phyloP scores from a whole-genome alignment of 1,284 basidiomycete species.

The Irpex rosettiformis region DNA sequence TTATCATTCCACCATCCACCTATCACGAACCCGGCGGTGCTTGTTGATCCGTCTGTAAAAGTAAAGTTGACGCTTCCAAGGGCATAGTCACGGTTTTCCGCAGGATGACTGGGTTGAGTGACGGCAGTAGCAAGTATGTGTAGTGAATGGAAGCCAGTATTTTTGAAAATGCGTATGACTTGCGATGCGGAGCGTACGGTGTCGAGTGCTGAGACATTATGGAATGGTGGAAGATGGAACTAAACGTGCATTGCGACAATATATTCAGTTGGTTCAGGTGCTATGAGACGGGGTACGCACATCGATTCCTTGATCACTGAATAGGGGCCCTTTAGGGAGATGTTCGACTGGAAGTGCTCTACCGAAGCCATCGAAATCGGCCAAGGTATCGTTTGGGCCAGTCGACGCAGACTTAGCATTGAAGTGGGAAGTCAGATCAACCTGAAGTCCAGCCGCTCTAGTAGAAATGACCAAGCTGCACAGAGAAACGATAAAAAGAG shows the following conservation, averaged over 20 bases:
- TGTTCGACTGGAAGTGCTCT: constrained; percentile 18
- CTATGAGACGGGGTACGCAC: background rate
- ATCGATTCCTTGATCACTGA: constrained; percentile 17
- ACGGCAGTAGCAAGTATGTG: constrained; percentile 15
- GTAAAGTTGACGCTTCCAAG: constrained; percentile 12
- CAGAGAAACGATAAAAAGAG: background rate
- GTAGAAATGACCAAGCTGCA: background rate
- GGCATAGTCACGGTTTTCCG: background rate
- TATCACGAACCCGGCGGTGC: constrained; percentile 20
- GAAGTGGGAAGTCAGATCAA: constrained; percentile 14
- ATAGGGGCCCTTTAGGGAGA: constrained; percentile 11
- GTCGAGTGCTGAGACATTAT: constrained; percentile 13
- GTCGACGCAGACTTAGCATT: constrained; percentile 18
- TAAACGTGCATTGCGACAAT: background rate
- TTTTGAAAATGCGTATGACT: constrained; percentile 7
- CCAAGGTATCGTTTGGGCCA: constrained; percentile 14
- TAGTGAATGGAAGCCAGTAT: constrained; percentile 14
- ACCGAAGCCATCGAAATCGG: constrained; percentile 18
- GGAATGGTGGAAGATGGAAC: constrained; percentile 19
- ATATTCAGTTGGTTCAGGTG: background rate
- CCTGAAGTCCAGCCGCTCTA: background rate
- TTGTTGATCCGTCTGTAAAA: constrained; percentile 18
- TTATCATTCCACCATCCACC: constrained; percentile 25
- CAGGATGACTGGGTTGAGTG: background rate
- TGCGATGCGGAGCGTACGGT: constrained; percentile 14